Evolutionary conservation across 768 basidiomycete species (phyloP).

Genomic region (Lactifluus hygrophoroides): DNA sequence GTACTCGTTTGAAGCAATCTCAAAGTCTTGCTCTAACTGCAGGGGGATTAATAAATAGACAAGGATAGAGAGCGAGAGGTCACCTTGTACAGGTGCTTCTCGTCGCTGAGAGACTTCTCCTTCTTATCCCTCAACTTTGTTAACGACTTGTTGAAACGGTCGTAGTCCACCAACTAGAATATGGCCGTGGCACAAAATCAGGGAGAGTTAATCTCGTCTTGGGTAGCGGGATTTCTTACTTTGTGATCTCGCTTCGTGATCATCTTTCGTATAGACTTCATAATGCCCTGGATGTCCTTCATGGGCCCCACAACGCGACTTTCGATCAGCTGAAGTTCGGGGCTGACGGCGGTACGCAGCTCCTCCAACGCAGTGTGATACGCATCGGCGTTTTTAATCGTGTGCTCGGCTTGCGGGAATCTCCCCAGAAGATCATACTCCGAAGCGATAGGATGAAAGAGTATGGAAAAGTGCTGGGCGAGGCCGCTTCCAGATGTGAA

Average conservation of each 20-base stretch:
- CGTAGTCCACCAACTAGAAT: conserved; percentile 76
- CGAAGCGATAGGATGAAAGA: conserved; percentile 58
- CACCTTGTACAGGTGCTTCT: conserved; percentile 96
- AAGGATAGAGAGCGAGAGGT: conserved; percentile 22
- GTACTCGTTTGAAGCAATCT: conserved; percentile 84
- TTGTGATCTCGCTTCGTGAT: conserved; percentile 98
- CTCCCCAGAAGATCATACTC: conserved; percentile 77
- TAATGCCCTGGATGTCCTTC: conserved; percentile 79
- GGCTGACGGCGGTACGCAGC: conserved; percentile 64
- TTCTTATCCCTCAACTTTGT: conserved; percentile 97
- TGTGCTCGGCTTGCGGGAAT: conserved; percentile 68
- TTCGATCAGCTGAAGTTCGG: conserved; percentile 93
- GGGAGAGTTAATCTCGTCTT: neutral
- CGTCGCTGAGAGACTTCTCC: conserved; percentile 91
- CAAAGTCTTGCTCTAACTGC: conserved; percentile 94
- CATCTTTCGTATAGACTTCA: conserved; percentile 88
- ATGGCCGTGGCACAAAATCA: neutral
- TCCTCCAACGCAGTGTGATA: conserved; percentile 78
- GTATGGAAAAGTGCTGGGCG: conserved; percentile 49
- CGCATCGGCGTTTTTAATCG: conserved; percentile 65
- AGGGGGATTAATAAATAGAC: conserved; percentile 6
- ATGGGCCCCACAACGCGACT: conserved; percentile 75
- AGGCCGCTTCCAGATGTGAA: conserved; percentile 59
- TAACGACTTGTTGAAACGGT: conserved; percentile 92
- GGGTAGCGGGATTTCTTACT: conserved; percentile 34